Conservation (phyloP, 352 stramenopile species). For the Globisporangium emineosum region DNA sequence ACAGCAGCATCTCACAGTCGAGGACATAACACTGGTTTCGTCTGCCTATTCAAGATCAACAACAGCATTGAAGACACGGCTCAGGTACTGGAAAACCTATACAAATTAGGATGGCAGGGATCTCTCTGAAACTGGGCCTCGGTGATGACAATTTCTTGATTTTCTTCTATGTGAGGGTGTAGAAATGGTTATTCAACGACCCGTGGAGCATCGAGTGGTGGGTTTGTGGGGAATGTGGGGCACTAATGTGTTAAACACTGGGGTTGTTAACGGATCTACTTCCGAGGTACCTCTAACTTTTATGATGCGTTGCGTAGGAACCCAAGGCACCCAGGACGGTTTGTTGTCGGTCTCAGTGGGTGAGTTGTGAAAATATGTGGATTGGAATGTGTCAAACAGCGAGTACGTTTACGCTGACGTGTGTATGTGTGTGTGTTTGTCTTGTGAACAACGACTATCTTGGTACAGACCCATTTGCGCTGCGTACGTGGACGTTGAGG, state of each 20-base stretch:
- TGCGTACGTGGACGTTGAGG: conserved; percentile 12
- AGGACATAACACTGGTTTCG: background rate
- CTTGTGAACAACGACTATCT: background rate
- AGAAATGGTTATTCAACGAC: conserved; percentile 8
- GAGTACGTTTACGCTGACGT: background rate
- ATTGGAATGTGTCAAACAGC: background rate
- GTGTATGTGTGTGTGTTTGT: background rate
- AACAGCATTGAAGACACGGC: background rate
- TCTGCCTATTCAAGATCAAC: background rate
- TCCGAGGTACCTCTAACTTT: too few relatives aligned
- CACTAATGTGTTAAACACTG: background rate
- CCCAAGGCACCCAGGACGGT: background rate
- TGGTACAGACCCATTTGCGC: conserved; percentile 6
- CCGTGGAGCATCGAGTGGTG: conserved; percentile 18
- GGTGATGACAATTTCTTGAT: background rate
- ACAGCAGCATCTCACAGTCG: background rate
- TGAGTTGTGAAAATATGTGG: background rate
- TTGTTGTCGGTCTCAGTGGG: conserved; percentile 17
- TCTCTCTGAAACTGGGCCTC: background rate
- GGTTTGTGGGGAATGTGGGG: background rate
- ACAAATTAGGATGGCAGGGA: too few relatives aligned
- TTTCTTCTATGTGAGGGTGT: background rate
- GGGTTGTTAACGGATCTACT: too few relatives aligned
- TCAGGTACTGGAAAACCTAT: background rate
- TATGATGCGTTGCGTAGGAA: conserved; percentile 15